These are phyloP conservation scores for Trichocladium uniseriatum DNA, from an alignment of 495 filamentous ascomycete species.

Conservation along the genomic window DNA sequence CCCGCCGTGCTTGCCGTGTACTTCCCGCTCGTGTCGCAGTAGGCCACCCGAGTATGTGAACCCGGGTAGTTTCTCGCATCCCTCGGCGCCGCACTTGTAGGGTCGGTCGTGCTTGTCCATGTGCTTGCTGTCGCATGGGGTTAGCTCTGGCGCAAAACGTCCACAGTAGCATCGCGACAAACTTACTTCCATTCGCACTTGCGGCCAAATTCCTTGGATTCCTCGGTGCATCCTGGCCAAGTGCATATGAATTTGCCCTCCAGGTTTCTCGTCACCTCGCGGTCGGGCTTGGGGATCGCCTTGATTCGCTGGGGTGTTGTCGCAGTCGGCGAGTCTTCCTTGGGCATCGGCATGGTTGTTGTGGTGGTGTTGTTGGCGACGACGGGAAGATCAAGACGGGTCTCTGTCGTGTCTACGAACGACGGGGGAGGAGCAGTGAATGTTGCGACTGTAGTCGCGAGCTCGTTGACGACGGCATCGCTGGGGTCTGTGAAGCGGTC, in stretches of 20 bases:
- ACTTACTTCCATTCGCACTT: constrained; percentile 92
- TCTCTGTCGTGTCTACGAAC: constrained; percentile 16
- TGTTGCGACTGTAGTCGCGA: constrained; percentile 19
- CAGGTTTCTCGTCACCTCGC: constrained; percentile 44
- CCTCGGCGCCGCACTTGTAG: constrained; percentile 66
- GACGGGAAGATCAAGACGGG: constrained; percentile 16
- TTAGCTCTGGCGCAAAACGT: constrained; percentile 1
- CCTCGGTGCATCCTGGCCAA: constrained; percentile 48
- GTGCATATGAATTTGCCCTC: constrained; percentile 65
- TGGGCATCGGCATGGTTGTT: constrained; percentile 10
- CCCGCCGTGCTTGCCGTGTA: constrained; percentile 77
- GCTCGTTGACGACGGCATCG: constrained; percentile 24
- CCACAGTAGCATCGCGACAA: not conserved
- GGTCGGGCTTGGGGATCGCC: constrained; percentile 41
- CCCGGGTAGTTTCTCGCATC: constrained; percentile 80
- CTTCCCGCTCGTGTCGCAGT: constrained; percentile 79
- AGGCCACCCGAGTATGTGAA: constrained; percentile 92
- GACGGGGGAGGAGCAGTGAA: constrained; percentile 16
- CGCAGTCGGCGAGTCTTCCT: constrained; percentile 19
- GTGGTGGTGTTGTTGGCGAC: not conserved
- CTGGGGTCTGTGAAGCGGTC: constrained; percentile 23
- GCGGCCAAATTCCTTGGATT: constrained; percentile 55
- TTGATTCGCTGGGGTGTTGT: constrained; percentile 32
- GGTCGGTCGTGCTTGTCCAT: constrained; percentile 96
- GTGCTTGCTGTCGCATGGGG: constrained; percentile 56